Conservation (phyloP, 192 early-diverging fungal species). For the Borealophlyctis nickersoniae region DNA sequence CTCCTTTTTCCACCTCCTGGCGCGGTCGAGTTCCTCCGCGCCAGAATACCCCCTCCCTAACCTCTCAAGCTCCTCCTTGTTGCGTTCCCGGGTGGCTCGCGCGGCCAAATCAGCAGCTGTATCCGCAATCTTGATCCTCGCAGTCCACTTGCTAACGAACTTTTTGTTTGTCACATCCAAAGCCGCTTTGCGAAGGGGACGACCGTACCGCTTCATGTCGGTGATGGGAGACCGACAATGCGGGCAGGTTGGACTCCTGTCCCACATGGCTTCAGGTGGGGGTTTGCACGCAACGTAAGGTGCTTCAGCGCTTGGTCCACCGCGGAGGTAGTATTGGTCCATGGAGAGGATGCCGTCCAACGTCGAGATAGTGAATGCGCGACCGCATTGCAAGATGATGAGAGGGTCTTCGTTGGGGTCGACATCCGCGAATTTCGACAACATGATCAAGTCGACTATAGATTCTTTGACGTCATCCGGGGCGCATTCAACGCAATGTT, state of each 20-base stretch:
- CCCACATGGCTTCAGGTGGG: background rate
- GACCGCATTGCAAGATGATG: conserved; percentile 48
- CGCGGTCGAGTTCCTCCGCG: background rate
- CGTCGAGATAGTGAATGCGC: conserved; percentile 47
- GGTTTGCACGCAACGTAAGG: conserved; percentile 2
- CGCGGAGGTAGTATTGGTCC: conserved; percentile 33
- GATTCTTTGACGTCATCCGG: background rate
- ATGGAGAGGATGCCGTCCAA: conserved; percentile 51
- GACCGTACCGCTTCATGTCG: conserved; percentile 23
- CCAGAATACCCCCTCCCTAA: background rate
- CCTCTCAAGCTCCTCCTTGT: background rate
- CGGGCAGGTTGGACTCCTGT: conserved; percentile 32
- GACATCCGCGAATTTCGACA: conserved; percentile 28
- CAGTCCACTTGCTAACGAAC: conserved; percentile 9
- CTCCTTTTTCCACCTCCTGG: conserved; percentile 1
- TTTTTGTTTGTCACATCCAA: conserved; percentile 8
- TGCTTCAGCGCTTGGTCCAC: conserved; percentile 18
- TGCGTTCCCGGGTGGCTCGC: background rate
- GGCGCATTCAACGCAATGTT: conserved; percentile 9
- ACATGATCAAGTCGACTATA: conserved; percentile 24
- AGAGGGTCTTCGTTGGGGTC: conserved; percentile 47
- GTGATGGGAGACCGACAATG: conserved; percentile 43
- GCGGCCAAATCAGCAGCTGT: background rate
- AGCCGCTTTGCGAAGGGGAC: conserved; percentile 20
- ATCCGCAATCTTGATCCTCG: conserved; percentile 6